Percentiles rank a stretch among this genome's conserved stretches.
Evolutionary conservation across 2,329 filamentous ascomycete genomes (phyloP).

Genomic region (Xylariaceae sp.): DNA sequence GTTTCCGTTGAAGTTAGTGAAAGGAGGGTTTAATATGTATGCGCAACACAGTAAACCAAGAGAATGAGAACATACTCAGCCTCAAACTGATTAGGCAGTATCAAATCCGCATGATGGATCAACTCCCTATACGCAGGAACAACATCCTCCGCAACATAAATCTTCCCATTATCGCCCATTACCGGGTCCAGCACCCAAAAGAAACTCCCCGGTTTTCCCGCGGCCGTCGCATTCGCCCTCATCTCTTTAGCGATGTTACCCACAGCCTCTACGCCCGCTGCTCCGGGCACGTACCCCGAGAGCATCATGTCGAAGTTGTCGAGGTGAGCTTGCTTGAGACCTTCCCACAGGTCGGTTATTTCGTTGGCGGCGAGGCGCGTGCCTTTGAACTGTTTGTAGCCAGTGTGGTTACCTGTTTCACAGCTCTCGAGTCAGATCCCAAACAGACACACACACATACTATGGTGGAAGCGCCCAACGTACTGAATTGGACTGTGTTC

Average conservation of each 20-base stretch:
- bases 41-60: neutral
- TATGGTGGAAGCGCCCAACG: too few species aligned
- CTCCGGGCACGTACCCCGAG: constrained; percentile 89
- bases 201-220: constrained; percentile 64
- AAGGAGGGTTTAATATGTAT: too few species aligned
- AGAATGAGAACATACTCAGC: constrained; percentile 65
- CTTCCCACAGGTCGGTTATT: constrained; percentile 78
- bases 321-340: constrained; percentile 77
- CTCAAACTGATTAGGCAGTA: constrained; percentile 95
- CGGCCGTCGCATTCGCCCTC: constrained; percentile 58
- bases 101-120: constrained; percentile 78
- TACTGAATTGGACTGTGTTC: constrained; percentile 98
- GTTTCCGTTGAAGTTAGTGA: too few species aligned
- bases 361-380: constrained; percentile 77
- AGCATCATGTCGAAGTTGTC: constrained; percentile 92
- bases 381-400: constrained; percentile 84
- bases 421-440: too few species aligned
- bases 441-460: too few species aligned
- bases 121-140: constrained; percentile 85
- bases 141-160: constrained; percentile 90
- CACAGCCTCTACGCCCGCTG: constrained; percentile 76
- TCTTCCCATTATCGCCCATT: constrained; percentile 90
- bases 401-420: constrained; percentile 81
- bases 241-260: constrained; percentile 81
- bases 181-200: constrained; percentile 98